phyloP scores from a whole-genome alignment of 2,329 filamentous ascomycete species.

The Sordariomycetes sp. region DNA sequence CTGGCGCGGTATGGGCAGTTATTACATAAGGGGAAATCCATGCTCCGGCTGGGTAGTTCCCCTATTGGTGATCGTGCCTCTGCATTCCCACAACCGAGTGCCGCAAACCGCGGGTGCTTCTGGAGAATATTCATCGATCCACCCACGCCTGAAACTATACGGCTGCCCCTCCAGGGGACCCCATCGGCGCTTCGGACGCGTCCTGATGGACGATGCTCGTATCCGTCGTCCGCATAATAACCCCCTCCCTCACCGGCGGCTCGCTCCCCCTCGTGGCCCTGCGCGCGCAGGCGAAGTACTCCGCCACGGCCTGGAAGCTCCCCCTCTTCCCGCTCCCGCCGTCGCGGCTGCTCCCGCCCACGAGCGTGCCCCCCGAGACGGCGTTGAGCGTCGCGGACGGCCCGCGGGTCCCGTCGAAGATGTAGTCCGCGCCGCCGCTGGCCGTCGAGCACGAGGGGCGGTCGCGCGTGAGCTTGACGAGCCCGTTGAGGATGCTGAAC shows the following conservation, averaged over 20 bases:
- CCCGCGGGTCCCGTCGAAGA: neutral
- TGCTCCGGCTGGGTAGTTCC: no score
- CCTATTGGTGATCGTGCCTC: no score
- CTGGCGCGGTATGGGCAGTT: no score
- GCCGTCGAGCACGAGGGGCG: neutral
- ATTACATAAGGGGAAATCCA: no score
- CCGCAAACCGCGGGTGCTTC: no score
- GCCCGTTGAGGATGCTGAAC: conserved; percentile 21
- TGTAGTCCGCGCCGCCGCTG: neutral
- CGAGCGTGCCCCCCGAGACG: neutral
- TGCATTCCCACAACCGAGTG: no score
- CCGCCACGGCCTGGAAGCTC: neutral
- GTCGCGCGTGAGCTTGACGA: conserved; percentile 6
- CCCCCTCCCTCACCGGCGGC: neutral
- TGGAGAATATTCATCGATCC: no score
- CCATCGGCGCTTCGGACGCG: neutral
- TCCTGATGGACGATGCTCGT: neutral
- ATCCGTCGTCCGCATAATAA: neutral
- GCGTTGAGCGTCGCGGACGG: neutral
- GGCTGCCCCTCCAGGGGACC: neutral
- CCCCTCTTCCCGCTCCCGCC: neutral
- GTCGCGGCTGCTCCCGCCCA: neutral
- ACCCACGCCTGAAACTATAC: neutral
- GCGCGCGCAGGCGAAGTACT: neutral
- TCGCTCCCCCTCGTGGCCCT: neutral